These are phyloP conservation scores for Lasiodiplodia gonubiensis DNA, from an alignment of 2,329 filamentous ascomycete genomes.

Conservation along the genomic window DNA sequence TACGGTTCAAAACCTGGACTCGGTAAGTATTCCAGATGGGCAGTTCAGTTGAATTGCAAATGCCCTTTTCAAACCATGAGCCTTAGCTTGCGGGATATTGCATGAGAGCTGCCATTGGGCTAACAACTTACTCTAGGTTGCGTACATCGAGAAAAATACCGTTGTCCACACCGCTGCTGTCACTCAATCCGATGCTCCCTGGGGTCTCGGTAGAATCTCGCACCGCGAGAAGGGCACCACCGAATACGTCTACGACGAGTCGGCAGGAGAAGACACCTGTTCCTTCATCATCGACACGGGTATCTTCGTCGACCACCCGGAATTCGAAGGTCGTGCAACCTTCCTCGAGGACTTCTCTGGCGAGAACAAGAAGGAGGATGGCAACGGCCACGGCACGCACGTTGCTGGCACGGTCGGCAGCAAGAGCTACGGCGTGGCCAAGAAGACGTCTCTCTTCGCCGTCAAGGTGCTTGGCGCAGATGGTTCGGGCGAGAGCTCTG, in stretches of 20 bases:
- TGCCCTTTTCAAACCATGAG: background rate
- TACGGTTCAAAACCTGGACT: slow-evolving; percentile 32
- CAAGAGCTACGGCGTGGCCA: slow-evolving; percentile 52
- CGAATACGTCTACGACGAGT: slow-evolving; percentile 99
- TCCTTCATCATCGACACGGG: slow-evolving; percentile 58
- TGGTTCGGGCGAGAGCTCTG: slow-evolving; percentile 61
- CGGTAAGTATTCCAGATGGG: background rate
- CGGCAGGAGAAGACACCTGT: slow-evolving; percentile 65
- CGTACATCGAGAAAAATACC: slow-evolving; percentile 93
- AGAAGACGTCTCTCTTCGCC: slow-evolving; percentile 54
- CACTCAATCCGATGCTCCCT: slow-evolving; percentile 88
- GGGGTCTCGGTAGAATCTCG: slow-evolving; percentile 97
- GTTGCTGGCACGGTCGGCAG: slow-evolving; percentile 54
- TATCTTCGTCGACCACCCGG: slow-evolving; percentile 51
- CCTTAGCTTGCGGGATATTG: background rate
- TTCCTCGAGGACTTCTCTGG: slow-evolving; percentile 45
- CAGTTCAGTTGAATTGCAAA: background rate
- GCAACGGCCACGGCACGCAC: slow-evolving; percentile 57
- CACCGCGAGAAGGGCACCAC: slow-evolving; percentile 92
- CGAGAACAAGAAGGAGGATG: slow-evolving; percentile 36
- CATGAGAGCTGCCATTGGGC: background rate
- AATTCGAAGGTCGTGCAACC: slow-evolving; percentile 51
- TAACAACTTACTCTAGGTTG: slow-evolving; percentile 68
- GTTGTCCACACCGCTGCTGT: slow-evolving; percentile 74
- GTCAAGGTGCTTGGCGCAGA: slow-evolving; percentile 58